Evolutionary conservation across 2,329 filamentous ascomycete genomes (phyloP).

Genomic region (Corynespora cassiicola): DNA sequence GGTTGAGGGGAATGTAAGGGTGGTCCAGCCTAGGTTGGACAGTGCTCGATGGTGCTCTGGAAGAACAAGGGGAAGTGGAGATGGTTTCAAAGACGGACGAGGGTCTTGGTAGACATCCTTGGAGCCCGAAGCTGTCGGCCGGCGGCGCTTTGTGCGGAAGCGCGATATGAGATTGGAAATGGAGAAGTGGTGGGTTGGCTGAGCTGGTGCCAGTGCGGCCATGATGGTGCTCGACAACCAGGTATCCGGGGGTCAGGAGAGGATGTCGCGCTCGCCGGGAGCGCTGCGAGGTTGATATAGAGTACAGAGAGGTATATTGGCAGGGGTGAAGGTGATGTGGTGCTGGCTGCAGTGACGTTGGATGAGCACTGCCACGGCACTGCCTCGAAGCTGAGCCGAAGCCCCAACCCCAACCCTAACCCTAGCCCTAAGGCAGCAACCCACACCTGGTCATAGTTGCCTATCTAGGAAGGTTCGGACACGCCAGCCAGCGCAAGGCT

Average conservation of each 20-base stretch:
- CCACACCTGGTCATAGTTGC: too few relatives aligned
- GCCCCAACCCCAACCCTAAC: too few relatives aligned
- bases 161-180: slow-evolving; percentile 37
- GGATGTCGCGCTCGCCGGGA: too few relatives aligned
- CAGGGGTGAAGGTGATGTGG: slow-evolving; percentile 1
- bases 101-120: slow-evolving; percentile 14
- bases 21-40: slow-evolving; percentile 43
- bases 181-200: slow-evolving; percentile 24
- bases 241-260: too few relatives aligned
- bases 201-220: slow-evolving; percentile 21
- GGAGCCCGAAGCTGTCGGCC: too few relatives aligned
- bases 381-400: too few relatives aligned
- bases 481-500: too few relatives aligned
- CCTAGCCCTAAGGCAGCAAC: too few relatives aligned
- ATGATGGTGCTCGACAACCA: too few relatives aligned
- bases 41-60: slow-evolving; percentile 39
- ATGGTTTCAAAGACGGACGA: slow-evolving; percentile 26
- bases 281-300: too few relatives aligned
- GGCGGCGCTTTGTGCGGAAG: slow-evolving; percentile 26
- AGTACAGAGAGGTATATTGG: background rate
- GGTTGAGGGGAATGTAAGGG: slow-evolving; percentile 36
- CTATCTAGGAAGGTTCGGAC: too few relatives aligned
- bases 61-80: slow-evolving; percentile 38
- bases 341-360: slow-evolving; percentile 18
- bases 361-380: slow-evolving; percentile 29